These are phyloP conservation scores for Trypanosoma rangeli DNA, from an alignment of 208 protist species.

Conservation along the genomic window DNA sequence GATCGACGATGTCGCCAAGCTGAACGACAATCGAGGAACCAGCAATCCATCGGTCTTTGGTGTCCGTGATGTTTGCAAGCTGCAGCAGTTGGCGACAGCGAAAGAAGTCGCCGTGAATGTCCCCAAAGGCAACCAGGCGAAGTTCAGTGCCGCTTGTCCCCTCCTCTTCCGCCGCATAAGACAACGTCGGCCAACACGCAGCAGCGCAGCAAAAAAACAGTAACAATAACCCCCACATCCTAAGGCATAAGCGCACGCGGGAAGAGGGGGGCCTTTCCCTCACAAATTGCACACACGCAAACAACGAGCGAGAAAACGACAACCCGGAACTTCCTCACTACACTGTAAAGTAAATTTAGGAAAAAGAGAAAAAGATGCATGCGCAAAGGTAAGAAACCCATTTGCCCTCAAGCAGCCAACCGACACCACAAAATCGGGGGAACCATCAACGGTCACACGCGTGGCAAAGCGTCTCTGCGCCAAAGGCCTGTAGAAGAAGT, in stretches of 20 bases:
- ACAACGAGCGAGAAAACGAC: background rate
- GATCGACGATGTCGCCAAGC: slow-evolving; percentile 66
- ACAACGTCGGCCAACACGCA: background rate
- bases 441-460: background rate
- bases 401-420: background rate
- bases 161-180: background rate
- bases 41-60: slow-evolving; percentile 33
- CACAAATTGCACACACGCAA: background rate
- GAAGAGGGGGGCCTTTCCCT: background rate
- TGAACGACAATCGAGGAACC: slow-evolving; percentile 58
- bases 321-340: background rate
- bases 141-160: background rate
- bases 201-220: slow-evolving; percentile 1
- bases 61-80: slow-evolving; percentile 41
- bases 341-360: background rate
- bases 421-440: background rate
- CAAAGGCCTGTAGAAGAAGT: background rate
- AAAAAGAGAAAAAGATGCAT: slow-evolving; percentile 3
- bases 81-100: slow-evolving; percentile 35
- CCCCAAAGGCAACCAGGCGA: slow-evolving; percentile 56
- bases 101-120: slow-evolving; percentile 59
- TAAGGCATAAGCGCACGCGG: background rate
- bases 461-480: background rate
- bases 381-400: background rate
- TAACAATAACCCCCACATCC: background rate